Base-by-base conservation (phyloP, 352 stramenopile genomes). In the Globisporangium middletonii region DNA sequence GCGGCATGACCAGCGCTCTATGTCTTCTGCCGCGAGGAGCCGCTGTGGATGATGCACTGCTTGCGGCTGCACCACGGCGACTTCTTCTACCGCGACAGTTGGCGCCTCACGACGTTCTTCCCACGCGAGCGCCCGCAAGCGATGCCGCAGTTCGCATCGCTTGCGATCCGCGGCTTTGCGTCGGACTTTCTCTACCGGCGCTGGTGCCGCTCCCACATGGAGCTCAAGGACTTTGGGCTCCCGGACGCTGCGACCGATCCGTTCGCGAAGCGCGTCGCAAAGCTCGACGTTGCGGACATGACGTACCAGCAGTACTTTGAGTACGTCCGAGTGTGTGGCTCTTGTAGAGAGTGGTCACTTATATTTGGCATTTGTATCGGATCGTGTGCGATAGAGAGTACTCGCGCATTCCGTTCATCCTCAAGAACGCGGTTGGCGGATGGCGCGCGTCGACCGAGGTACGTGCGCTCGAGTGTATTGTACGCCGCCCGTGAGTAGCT, bases 151-250 rank as follows among this genome's bases (percentile, higher is more conserved):
- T 55, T 67, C 12, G 70, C 77, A 23, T 51, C 71, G 12, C 47
- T 78, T 18, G 27, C 64, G 0, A 67, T 73, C 12, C 58, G 68
- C 23, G 62, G 71, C 11, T 92, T 95, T 55, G 66, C 67, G 23
- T 95, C 85, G 5, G 79, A 93, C 53, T 95, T 95, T 47, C 55
- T 95, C 27, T 92, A 92, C 51, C 76, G 81, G n/a, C 83, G 85
- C n/a, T 95, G 85, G 80, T 90, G 64, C 51, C 81, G 85, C 51
- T 77, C 78, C 48, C 78, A 93, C 67, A 93, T 95, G 79, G 55
- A 75, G 37, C 66, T 95, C 50, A 67, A 70, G 3, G 60, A 84
- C 3, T 92, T 83, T 53, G 16, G 76, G 45, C 65, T 83, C 53
- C 73, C 69, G 0, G 62, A 67, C 19, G 69, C 75, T 6, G 57